Percentiles rank a stretch among this genome's conserved stretches.
Conservation (phyloP, 2,329 filamentous ascomycete genomes). For the Aspergillus quadricinctus region DNA sequence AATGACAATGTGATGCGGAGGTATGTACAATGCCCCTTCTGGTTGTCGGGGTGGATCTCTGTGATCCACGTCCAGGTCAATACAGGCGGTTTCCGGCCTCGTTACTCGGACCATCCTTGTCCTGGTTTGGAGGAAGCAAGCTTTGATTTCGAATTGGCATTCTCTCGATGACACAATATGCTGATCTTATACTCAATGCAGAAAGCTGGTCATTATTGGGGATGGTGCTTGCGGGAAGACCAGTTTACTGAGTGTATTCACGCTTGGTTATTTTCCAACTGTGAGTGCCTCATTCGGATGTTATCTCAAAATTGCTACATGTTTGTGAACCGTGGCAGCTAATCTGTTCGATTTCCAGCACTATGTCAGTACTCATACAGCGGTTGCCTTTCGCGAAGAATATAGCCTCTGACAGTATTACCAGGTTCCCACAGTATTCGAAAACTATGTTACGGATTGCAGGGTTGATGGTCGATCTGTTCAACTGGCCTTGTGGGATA, state of each 20-base stretch:
- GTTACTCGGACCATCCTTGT: background rate
- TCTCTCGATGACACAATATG: background rate
- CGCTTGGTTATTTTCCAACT: slow-evolving; percentile 93
- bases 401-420: slow-evolving; percentile 11
- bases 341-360: slow-evolving; percentile 28
- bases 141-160: background rate
- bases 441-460: slow-evolving; percentile 99
- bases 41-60: background rate
- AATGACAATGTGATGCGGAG: slow-evolving; percentile 48
- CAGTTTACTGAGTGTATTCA: slow-evolving; percentile 94
- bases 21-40: slow-evolving; percentile 42
- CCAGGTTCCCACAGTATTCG: slow-evolving; percentile 93
- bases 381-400: background rate
- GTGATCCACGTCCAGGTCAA: background rate
- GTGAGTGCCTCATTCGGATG: slow-evolving; percentile 53
- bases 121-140: background rate
- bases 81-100: background rate
- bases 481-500: slow-evolving; percentile 97
- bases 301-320: background rate
- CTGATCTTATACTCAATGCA: slow-evolving; percentile 37
- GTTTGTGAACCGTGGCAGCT: slow-evolving; percentile 17
- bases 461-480: slow-evolving; percentile 98
- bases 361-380: slow-evolving; percentile 38
- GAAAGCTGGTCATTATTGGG: slow-evolving; percentile 94
- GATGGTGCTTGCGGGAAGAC: slow-evolving; percentile 99